phyloP scores from a whole-genome alignment of 1,139 yeast genomes.

The Yamadazyma sp. region DNA sequence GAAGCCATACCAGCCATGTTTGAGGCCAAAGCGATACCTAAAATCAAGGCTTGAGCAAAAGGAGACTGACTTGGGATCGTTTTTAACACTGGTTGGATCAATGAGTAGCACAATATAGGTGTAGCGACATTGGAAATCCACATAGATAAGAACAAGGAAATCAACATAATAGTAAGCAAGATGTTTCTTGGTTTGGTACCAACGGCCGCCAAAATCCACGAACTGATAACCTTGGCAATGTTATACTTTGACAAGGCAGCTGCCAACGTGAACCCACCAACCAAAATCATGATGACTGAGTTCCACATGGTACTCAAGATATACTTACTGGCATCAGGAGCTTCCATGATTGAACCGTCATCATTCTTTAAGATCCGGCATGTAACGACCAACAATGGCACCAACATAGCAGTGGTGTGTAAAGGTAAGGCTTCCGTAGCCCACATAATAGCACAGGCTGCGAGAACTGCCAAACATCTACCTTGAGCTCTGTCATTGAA shows the following conservation, averaged over 20 bases:
- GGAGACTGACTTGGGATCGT: slow-evolving; percentile 76
- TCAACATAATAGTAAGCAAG: slow-evolving; percentile 62
- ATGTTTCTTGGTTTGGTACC: slow-evolving; percentile 69
- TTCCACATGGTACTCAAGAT: slow-evolving; percentile 70
- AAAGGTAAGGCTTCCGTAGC: slow-evolving; percentile 75
- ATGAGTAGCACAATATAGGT: slow-evolving; percentile 69
- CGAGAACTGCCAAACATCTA: slow-evolving; percentile 79
- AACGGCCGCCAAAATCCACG: slow-evolving; percentile 62
- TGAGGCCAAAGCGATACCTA: slow-evolving; percentile 90
- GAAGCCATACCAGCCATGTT: slow-evolving; percentile 96
- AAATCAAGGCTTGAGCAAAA: slow-evolving; percentile 77
- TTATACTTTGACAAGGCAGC: slow-evolving; percentile 72
- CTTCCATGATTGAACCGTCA: slow-evolving; percentile 53
- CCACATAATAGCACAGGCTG: slow-evolving; percentile 82
- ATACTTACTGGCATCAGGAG: slow-evolving; percentile 53
- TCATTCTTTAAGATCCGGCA: slow-evolving; percentile 59
- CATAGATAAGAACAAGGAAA: slow-evolving; percentile 69
- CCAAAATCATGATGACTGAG: slow-evolving; percentile 64
- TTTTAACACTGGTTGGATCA: slow-evolving; percentile 73
- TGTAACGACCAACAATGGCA: slow-evolving; percentile 58
- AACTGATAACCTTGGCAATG: slow-evolving; percentile 65
- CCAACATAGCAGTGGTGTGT: slow-evolving; percentile 62
- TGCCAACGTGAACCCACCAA: slow-evolving; percentile 75
- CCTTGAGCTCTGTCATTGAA: slow-evolving; percentile 65
- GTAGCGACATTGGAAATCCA: slow-evolving; percentile 82